Evolutionary conservation across 2,329 filamentous ascomycete genomes (phyloP).

Genomic region (Rutstroemia sp.): DNA sequence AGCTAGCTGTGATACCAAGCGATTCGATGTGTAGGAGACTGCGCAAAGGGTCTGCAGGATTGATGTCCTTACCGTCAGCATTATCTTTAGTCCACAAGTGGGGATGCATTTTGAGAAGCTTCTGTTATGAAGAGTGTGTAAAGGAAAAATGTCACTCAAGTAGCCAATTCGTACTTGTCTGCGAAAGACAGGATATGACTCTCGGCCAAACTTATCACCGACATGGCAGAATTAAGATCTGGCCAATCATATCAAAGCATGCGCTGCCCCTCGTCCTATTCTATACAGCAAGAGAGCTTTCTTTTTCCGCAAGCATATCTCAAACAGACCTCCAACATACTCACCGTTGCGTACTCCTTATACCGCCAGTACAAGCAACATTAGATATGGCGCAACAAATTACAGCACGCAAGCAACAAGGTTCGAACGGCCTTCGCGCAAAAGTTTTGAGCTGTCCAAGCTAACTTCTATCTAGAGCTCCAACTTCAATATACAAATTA

Average conservation of each 20-base stretch:
- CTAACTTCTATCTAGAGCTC: conserved; percentile 49
- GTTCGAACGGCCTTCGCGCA: conserved; percentile 13
- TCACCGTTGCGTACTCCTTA: neutral
- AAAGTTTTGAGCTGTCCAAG: neutral
- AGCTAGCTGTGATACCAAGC: conserved; percentile 5
- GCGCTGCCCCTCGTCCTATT: neutral
- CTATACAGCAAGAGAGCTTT: neutral
- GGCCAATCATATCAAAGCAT: neutral
- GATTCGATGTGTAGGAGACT: conserved; percentile 1
- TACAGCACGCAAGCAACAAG: conserved; percentile 31
- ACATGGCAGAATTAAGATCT: neutral
- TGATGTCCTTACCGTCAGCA: conserved; percentile 49
- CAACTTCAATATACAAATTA: conserved; percentile 74
- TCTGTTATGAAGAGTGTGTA: neutral
- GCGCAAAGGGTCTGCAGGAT: neutral
- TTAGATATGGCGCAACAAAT: conserved; percentile 28
- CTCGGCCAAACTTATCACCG: neutral
- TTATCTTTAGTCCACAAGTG: conserved; percentile 93
- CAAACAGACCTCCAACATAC: neutral
- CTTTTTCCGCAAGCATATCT: neutral
- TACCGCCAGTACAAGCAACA: neutral
- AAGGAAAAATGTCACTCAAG: neutral
- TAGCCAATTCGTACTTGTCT: neutral
- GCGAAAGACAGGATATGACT: neutral
- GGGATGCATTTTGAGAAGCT: conserved; percentile 73